These are phyloP conservation scores for Melastoma candidum DNA, from an alignment of 441 rosid genomes.

Conservation along the genomic window DNA sequence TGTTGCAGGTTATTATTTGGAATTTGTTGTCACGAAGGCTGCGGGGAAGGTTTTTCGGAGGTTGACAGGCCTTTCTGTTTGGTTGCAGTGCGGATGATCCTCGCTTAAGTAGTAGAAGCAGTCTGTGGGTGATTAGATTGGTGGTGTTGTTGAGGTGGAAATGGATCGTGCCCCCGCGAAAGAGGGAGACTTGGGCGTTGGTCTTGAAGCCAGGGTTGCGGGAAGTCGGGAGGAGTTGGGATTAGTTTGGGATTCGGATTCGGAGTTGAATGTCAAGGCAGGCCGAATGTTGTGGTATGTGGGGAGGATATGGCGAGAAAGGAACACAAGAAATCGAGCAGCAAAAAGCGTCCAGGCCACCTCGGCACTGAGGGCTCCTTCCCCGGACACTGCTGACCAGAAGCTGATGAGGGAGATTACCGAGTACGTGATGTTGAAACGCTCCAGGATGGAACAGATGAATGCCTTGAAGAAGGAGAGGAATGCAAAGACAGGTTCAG, in stretches of 20 bases:
- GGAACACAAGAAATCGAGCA: conserved; percentile 47
- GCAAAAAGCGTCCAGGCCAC: conserved; percentile 68
- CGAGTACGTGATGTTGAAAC: conserved; percentile 79
- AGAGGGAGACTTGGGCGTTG: conserved; percentile 37
- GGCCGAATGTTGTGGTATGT: too few relatives aligned
- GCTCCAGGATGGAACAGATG: conserved; percentile 74
- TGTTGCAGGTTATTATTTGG: too few relatives aligned
- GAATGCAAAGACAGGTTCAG: conserved; percentile 43
- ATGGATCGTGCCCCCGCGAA: conserved; percentile 24
- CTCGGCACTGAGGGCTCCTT: conserved; percentile 85
- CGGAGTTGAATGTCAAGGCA: too few relatives aligned
- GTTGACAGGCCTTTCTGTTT: too few relatives aligned
- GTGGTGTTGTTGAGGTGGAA: conserved; percentile 10
- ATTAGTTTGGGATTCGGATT: too few relatives aligned
- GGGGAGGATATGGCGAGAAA: conserved; percentile 34
- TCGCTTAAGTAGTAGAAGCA: too few relatives aligned
- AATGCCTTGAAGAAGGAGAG: conserved; percentile 80
- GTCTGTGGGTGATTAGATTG: neutral
- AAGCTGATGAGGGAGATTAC: conserved; percentile 71
- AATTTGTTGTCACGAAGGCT: too few relatives aligned
- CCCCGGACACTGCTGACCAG: conserved; percentile 73
- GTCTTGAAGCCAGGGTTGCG: conserved; percentile 37
- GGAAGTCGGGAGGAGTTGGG: too few relatives aligned
- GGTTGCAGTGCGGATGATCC: too few relatives aligned
- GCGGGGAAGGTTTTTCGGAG: too few relatives aligned